Percentiles rank a stretch among this genome's conserved stretches.
phyloP scores from a whole-genome alignment of 208 protist species.

The Acanthamoeba royreba region DNA sequence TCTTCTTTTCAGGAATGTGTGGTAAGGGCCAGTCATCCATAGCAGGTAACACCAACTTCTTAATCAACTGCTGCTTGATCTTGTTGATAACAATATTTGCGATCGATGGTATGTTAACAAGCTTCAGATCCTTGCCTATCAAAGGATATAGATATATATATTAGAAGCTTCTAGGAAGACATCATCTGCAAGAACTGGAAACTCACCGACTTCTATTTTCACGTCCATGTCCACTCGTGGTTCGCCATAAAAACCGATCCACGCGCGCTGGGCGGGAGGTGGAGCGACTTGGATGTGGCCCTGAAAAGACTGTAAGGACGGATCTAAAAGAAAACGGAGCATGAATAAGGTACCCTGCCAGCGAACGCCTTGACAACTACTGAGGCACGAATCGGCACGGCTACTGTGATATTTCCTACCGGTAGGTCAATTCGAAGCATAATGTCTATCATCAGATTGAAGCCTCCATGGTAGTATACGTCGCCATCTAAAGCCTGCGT shows the following conservation, averaged over 20 bases:
- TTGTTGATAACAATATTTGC: neutral
- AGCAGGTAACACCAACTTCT: neutral
- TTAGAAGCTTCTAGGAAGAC: neutral
- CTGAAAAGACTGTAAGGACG: neutral
- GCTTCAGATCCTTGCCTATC: neutral
- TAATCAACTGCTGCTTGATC: conserved; percentile 33
- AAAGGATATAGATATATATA: neutral
- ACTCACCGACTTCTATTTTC: neutral
- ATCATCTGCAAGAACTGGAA: neutral
- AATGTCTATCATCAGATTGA: neutral
- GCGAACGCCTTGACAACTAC: neutral
- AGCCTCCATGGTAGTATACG: conserved; percentile 7
- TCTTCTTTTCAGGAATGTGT: neutral
- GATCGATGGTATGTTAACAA: neutral
- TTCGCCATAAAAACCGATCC: neutral
- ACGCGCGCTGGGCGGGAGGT: neutral
- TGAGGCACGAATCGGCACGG: neutral
- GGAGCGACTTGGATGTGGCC: neutral
- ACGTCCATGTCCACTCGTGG: neutral
- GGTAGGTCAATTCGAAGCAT: neutral
- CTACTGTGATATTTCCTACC: neutral
- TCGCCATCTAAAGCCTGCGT: neutral
- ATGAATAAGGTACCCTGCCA: neutral
- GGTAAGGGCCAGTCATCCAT: conserved; percentile 5
- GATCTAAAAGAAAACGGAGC: neutral